phyloP scores from a whole-genome alignment of 345 rosid genomes.

The Anacardium occidentale region DNA sequence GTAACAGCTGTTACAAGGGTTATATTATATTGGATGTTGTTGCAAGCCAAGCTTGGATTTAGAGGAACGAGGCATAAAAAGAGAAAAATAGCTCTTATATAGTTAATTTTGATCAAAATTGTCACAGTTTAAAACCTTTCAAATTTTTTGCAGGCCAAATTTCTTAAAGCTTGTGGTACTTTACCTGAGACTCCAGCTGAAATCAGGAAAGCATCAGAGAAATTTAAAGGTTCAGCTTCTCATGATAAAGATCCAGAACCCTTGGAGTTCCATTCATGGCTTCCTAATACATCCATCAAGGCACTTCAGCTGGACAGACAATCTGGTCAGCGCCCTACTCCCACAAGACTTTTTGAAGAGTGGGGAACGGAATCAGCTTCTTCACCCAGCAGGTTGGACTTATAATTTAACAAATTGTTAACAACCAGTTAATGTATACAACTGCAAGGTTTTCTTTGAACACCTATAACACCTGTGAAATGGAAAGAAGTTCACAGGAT shows the following conservation, averaged over 20 bases:
- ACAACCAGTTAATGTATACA: not conserved
- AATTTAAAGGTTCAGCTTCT: slow-evolving; percentile 42
- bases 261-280: slow-evolving; percentile 64
- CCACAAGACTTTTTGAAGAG: slow-evolving; percentile 40
- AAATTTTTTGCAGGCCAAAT: slow-evolving; percentile 49
- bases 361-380: slow-evolving; percentile 40
- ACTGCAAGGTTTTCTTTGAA: not conserved
- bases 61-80: not conserved
- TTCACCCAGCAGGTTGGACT: slow-evolving; percentile 62
- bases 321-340: slow-evolving; percentile 36
- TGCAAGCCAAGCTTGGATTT: not conserved
- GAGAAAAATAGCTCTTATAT: not conserved
- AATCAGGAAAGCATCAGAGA: slow-evolving; percentile 47
- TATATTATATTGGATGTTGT: not conserved
- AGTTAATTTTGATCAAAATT: not conserved
- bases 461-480: not conserved
- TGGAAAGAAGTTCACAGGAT: not conserved
- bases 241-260: slow-evolving; percentile 33
- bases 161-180: slow-evolving; percentile 67
- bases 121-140: not conserved
- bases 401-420: slow-evolving; percentile 4
- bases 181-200: slow-evolving; percentile 67
- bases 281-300: slow-evolving; percentile 43
- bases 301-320: slow-evolving; percentile 43
- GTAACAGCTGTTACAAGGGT: not conserved